These are phyloP conservation scores for Meyerozyma athensensis DNA, from an alignment of 1,139 yeast genomes.

Conservation along the genomic window DNA sequence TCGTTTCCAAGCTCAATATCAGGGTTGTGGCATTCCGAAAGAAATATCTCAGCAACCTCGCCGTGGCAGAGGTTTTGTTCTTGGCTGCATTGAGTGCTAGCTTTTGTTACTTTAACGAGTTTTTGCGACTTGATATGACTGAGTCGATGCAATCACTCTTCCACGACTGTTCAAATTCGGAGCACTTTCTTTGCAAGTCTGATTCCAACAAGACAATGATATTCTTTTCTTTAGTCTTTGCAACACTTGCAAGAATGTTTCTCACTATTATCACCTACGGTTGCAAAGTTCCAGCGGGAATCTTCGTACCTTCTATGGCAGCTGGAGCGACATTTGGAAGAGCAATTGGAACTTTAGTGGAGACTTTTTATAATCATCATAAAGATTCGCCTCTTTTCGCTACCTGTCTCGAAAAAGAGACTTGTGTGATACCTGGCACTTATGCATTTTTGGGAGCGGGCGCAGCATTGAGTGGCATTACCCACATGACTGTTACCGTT, in stretches of 20 bases:
- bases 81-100: slow-evolving; percentile 69
- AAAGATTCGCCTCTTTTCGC: slow-evolving; percentile 43
- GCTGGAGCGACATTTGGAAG: slow-evolving; percentile 95
- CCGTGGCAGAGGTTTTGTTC: slow-evolving; percentile 65
- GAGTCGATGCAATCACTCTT: slow-evolving; percentile 88
- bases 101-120: slow-evolving; percentile 79
- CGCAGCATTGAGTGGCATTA: slow-evolving; percentile 89
- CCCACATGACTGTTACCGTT: slow-evolving; percentile 86
- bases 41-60: slow-evolving; percentile 51
- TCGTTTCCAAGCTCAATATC: slow-evolving; percentile 75
- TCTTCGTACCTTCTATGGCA: slow-evolving; percentile 95
- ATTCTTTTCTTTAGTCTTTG: slow-evolving; percentile 55
- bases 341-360: slow-evolving; percentile 68
- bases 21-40: slow-evolving; percentile 78
- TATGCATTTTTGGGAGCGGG: slow-evolving; percentile 98
- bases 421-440: slow-evolving; percentile 84
- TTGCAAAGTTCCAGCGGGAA: slow-evolving; percentile 90
- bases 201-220: slow-evolving; percentile 29
- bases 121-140: slow-evolving; percentile 85
- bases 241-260: slow-evolving; percentile 66
- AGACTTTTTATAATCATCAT: slow-evolving; percentile 44
- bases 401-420: slow-evolving; percentile 34
- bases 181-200: slow-evolving; percentile 46
- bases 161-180: slow-evolving; percentile 65
- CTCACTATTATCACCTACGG: slow-evolving; percentile 86